Conservation (phyloP, 768 basidiomycete genomes). For the Gyrodon lividus region DNA sequence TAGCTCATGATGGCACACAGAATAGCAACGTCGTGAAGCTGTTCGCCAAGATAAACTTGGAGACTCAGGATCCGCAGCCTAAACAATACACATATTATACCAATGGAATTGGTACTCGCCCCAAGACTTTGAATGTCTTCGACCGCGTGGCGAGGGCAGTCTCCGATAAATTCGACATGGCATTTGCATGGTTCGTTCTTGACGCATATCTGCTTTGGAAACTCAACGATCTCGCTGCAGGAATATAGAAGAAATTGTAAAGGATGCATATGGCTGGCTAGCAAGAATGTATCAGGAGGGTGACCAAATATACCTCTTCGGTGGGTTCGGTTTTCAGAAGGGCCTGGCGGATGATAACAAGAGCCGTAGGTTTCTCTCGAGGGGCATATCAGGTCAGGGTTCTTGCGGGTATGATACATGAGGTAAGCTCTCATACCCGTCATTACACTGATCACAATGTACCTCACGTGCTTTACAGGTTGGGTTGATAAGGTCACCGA, state of each 20-base stretch:
- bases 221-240: constrained; percentile 12
- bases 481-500: constrained; percentile 28
- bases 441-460: no score
- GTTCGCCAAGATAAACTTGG: constrained; percentile 19
- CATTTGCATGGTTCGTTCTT: constrained; percentile 33
- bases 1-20: constrained; percentile 12
- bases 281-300: constrained; percentile 24
- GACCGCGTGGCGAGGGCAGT: constrained; percentile 11
- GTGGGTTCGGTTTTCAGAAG: constrained; percentile 9
- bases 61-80: constrained; percentile 10
- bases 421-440: constrained; percentile 20
- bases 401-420: constrained; percentile 38
- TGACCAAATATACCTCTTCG: constrained; percentile 31
- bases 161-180: constrained; percentile 30
- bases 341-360: neutral
- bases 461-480: constrained; percentile 17
- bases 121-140: constrained; percentile 23
- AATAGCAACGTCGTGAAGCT: constrained; percentile 37
- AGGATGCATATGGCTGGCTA: constrained; percentile 33
- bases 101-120: constrained; percentile 38
- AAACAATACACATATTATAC: constrained; percentile 35
- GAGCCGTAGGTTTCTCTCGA: constrained; percentile 37
- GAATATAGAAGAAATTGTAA: constrained; percentile 34
- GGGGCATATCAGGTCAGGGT: no score
- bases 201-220: neutral